Conservation (phyloP, 768 basidiomycete species). For the Hortiboletus campestris region DNA sequence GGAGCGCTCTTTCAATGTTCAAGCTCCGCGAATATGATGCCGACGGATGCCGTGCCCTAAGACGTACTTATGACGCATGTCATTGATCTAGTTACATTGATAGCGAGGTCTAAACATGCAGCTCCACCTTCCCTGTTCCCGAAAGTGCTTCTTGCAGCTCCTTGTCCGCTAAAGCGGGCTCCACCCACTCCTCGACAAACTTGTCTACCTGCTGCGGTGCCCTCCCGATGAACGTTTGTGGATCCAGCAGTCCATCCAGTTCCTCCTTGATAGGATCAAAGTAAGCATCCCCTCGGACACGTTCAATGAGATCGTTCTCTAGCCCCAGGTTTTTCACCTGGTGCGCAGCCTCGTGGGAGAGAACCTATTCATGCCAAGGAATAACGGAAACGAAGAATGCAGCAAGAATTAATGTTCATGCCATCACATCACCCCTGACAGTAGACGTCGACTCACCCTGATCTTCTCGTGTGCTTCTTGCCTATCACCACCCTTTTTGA, state of each 20-base stretch:
- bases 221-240: constrained; percentile 85
- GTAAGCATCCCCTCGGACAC: constrained; percentile 78
- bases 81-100: constrained; percentile 18
- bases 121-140: constrained; percentile 57
- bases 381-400: constrained; percentile 2
- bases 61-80: background rate
- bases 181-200: constrained; percentile 86
- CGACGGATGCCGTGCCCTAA: constrained; percentile 12
- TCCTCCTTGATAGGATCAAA: constrained; percentile 85
- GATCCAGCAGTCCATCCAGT: constrained; percentile 78
- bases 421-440: constrained; percentile 16
- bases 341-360: constrained; percentile 91
- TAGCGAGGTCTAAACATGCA: constrained; percentile 43
- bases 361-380: constrained; percentile 49
- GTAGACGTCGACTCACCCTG: constrained; percentile 48
- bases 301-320: constrained; percentile 93
- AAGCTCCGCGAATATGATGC: constrained; percentile 13
- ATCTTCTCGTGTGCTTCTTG: constrained; percentile 98
- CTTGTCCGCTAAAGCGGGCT: constrained; percentile 66
- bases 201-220: constrained; percentile 93
- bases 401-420: constrained; percentile 9
- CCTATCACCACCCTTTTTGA: constrained; percentile 91
- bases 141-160: constrained; percentile 55
- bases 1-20: constrained; percentile 21
- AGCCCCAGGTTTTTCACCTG: constrained; percentile 94